Percentiles rank a stretch among this genome's conserved stretches.
phyloP scores from a whole-genome alignment of 1,284 basidiomycete genomes.

The Agroathelia rolfsii region DNA sequence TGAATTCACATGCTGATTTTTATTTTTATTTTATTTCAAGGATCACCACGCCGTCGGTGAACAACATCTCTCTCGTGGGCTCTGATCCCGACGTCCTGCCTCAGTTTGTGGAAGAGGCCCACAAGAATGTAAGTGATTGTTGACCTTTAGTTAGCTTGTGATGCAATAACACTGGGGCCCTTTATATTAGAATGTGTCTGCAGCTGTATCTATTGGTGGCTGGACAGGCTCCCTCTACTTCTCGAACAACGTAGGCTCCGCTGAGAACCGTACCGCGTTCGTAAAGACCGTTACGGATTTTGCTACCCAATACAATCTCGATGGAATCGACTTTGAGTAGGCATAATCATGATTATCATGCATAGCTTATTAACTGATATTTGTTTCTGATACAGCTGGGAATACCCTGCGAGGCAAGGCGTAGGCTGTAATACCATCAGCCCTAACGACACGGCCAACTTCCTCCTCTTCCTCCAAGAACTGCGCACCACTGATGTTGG shows the following conservation, averaged over 20 bases:
- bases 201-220: slow-evolving; percentile 71
- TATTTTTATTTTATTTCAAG: too few relatives aligned
- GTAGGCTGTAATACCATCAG: slow-evolving; percentile 59
- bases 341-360: slow-evolving; percentile 17
- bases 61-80: slow-evolving; percentile 27
- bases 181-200: slow-evolving; percentile 42
- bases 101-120: slow-evolving; percentile 39
- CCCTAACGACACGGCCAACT: slow-evolving; percentile 50
- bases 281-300: slow-evolving; percentile 54
- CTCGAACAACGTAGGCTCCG: slow-evolving; percentile 55
- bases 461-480: slow-evolving; percentile 66
- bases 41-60: slow-evolving; percentile 30
- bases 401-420: slow-evolving; percentile 64
- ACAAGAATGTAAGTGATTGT: slow-evolving; percentile 31
- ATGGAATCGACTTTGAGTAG: slow-evolving; percentile 76
- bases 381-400: slow-evolving; percentile 53
- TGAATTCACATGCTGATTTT: too few relatives aligned
- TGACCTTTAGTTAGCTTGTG: slow-evolving; percentile 4
- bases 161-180: background rate
- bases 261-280: slow-evolving; percentile 54
- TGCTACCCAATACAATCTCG: slow-evolving; percentile 51
- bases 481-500: slow-evolving; percentile 53
- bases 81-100: slow-evolving; percentile 31
- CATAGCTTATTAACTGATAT: slow-evolving; percentile 1
- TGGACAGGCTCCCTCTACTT: slow-evolving; percentile 72